phyloP scores from a whole-genome alignment of 2,329 filamentous ascomycete genomes.

The Byssothecium circinans region DNA sequence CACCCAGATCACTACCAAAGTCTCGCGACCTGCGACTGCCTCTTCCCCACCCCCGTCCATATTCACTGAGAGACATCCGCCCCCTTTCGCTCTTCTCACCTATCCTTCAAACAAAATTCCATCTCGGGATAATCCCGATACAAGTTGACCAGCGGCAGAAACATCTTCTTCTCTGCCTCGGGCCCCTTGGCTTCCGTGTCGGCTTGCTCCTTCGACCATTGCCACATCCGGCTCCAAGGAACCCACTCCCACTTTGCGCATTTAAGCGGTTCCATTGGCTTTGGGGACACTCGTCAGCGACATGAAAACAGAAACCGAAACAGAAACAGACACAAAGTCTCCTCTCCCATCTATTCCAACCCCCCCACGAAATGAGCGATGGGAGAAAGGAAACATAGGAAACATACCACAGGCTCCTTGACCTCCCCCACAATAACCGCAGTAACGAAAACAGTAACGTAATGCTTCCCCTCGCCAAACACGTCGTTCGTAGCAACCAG shows the following conservation, averaged over 20 bases:
- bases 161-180: conserved; percentile 43
- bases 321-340: conserved; percentile 15
- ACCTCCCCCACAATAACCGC: conserved; percentile 53
- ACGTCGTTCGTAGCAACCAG: conserved; percentile 68
- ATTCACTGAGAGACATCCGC: neutral
- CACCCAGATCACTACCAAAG: too few relatives aligned
- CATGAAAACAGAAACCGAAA: neutral
- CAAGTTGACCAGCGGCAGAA: conserved; percentile 53
- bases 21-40: neutral
- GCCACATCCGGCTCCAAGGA: conserved; percentile 51
- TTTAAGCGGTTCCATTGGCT: conserved; percentile 54
- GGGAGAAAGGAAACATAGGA: conserved; percentile 1
- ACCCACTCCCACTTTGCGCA: conserved; percentile 60
- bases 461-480: conserved; percentile 69
- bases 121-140: conserved; percentile 38
- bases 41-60: neutral
- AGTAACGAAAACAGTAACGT: conserved; percentile 71
- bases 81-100: neutral
- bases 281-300: too few relatives aligned
- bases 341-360: too few relatives aligned
- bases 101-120: conserved; percentile 19
- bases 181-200: conserved; percentile 28
- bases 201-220: conserved; percentile 39
- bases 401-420: conserved; percentile 57
- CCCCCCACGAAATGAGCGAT: too few relatives aligned